Conservation (phyloP, 2,329 filamentous ascomycete species). For the Pyrenochaeta sp. region DNA sequence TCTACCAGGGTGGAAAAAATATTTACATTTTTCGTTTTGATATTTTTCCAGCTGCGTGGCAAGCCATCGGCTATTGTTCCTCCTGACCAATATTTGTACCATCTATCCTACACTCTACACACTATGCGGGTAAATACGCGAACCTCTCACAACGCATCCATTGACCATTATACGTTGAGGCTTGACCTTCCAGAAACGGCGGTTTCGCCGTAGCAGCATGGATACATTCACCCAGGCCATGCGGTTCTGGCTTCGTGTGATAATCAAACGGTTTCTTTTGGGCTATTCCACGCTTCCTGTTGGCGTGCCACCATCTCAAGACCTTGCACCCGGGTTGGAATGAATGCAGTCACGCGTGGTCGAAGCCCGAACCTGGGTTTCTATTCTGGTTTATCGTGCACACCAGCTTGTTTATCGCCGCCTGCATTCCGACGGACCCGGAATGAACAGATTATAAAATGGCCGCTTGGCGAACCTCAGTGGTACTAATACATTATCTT, state of each 20-base stretch:
- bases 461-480: constrained; percentile 33
- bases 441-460: constrained; percentile 33
- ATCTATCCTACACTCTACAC: constrained; percentile 34
- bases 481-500: constrained; percentile 33
- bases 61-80: constrained; percentile 33
- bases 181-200: constrained; percentile 31
- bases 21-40: background rate
- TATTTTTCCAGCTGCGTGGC: constrained; percentile 9
- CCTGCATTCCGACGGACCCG: constrained; percentile 28
- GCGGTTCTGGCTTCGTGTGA: constrained; percentile 16
- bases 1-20: background rate
- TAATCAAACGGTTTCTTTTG: constrained; percentile 29
- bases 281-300: constrained; percentile 10
- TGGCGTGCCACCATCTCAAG: constrained; percentile 12
- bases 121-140: constrained; percentile 43
- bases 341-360: constrained; percentile 40
- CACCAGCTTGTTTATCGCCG: constrained; percentile 34
- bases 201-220: constrained; percentile 19
- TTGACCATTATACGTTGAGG: constrained; percentile 18
- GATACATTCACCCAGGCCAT: constrained; percentile 12
- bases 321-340: constrained; percentile 28
- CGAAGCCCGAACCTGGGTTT: constrained; percentile 21
- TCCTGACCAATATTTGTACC: constrained; percentile 23
- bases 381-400: constrained; percentile 36
- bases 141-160: constrained; percentile 28